Evolutionary conservation across 768 basidiomycete genomes (phyloP).

Genomic region (Mycena galericulata): DNA sequence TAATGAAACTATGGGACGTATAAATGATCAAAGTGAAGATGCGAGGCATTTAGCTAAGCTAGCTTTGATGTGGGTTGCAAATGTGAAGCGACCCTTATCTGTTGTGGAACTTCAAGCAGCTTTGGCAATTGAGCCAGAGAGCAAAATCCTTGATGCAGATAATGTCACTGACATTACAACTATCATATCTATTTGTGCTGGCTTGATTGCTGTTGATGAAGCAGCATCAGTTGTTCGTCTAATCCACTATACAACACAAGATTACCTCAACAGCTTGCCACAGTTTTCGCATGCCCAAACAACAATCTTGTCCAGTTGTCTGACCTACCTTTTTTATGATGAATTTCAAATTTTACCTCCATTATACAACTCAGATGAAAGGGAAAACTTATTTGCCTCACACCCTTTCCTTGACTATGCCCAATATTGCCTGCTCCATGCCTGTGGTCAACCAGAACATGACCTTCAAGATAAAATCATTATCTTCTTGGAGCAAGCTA

Average conservation of each 20-base stretch:
- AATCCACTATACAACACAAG: conserved; percentile 7
- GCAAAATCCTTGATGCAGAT: background rate
- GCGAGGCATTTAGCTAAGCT: background rate
- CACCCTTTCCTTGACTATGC: background rate
- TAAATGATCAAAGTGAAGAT: background rate
- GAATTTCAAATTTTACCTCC: background rate
- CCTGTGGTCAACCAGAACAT: background rate
- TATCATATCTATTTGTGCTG: conserved; percentile 3
- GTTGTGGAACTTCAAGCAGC: conserved; percentile 1
- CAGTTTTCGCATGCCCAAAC: background rate
- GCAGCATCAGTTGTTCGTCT: conserved; percentile 8
- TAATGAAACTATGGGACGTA: background rate
- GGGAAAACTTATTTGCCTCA: no score
- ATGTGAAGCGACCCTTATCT: conserved; percentile 11
- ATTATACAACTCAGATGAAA: no score
- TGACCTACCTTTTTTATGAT: background rate
- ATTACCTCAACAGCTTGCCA: background rate
- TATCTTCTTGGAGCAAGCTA: background rate
- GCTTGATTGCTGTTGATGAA: conserved; percentile 8
- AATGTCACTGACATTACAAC: background rate
- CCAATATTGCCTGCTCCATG: background rate
- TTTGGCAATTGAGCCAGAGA: background rate
- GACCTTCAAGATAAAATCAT: background rate
- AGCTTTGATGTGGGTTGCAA: conserved; percentile 2
- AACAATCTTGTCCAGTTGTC: background rate